Percentiles rank a stretch among this genome's conserved stretches.
Conservation (phyloP, 306 rosid species). For the Castanea crenata region DNA sequence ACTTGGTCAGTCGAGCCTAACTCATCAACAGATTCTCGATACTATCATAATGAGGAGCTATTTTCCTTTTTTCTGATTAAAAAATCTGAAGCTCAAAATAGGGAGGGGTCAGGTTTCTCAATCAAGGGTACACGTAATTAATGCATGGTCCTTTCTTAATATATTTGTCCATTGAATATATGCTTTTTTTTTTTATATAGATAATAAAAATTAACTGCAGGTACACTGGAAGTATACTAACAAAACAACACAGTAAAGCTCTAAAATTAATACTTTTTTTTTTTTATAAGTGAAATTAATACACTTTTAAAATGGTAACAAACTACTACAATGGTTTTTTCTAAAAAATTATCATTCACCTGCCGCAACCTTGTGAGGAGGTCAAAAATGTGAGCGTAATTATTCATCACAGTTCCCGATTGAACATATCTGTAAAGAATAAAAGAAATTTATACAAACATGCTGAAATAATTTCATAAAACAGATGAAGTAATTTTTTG, state of each 20-base stretch:
- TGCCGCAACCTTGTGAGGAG: slow-evolving; percentile 90
- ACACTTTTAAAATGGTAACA: neutral
- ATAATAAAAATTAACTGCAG: too few species aligned
- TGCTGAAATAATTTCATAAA: neutral
- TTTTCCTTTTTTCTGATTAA: neutral
- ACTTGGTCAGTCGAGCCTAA: neutral
- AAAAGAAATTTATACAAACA: slow-evolving; percentile 24
- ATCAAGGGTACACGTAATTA: neutral
- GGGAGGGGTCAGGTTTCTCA: neutral
- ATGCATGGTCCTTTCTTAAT: neutral
- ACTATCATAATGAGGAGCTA: neutral
- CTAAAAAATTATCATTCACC: slow-evolving; percentile 41
- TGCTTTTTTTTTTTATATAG: too few species aligned
- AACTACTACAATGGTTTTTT: neutral
- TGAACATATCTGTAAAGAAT: slow-evolving; percentile 59
- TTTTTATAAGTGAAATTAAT: too few species aligned
- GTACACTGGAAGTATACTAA: too few species aligned
- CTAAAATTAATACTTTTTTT: too few species aligned
- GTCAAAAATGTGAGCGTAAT: slow-evolving; percentile 93
- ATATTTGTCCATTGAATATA: neutral
- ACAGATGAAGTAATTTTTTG: neutral
- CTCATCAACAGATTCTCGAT: neutral
- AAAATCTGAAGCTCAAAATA: neutral
- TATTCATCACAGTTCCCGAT: slow-evolving; percentile 65
- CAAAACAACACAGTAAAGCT: too few species aligned